Conservation (phyloP, 1,284 basidiomycete species). For the Abortiporus biennis region DNA sequence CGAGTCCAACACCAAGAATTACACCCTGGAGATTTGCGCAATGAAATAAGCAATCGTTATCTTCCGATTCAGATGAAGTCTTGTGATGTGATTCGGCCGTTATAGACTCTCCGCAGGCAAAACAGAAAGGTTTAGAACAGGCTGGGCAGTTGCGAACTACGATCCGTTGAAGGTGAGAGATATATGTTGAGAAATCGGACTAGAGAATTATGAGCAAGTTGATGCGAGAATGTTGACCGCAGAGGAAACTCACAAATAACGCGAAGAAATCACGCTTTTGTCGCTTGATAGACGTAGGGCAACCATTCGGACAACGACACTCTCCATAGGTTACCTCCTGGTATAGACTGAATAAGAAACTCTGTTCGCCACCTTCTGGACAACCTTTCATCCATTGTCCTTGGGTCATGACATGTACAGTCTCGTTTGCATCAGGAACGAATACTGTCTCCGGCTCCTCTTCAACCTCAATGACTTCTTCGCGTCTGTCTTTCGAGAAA, state of each 20-base stretch:
- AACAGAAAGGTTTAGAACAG: constrained; percentile 68
- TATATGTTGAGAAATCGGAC: constrained; percentile 70
- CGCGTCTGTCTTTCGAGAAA: constrained; percentile 85
- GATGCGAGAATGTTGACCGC: neutral
- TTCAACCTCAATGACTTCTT: constrained; percentile 83
- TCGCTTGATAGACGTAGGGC: constrained; percentile 53
- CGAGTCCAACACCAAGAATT: constrained; percentile 79
- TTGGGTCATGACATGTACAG: constrained; percentile 69
- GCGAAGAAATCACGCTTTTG: constrained; percentile 77
- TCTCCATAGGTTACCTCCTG: constrained; percentile 58
- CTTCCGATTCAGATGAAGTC: constrained; percentile 31
- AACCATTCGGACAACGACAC: constrained; percentile 68
- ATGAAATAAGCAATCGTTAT: constrained; percentile 68
- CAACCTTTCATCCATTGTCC: constrained; percentile 97
- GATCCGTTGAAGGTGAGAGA: constrained; percentile 51
- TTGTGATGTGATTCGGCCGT: too few relatives aligned
- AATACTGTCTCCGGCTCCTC: constrained; percentile 59
- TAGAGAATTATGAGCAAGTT: constrained; percentile 22
- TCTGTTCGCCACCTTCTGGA: constrained; percentile 87
- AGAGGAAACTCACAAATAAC: constrained; percentile 57
- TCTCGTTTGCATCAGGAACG: constrained; percentile 38
- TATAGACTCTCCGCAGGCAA: constrained; percentile 81
- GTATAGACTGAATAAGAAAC: constrained; percentile 81
- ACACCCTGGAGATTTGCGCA: constrained; percentile 84
- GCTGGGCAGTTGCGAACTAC: constrained; percentile 56